A percentile compares a stretch with the other conserved stretches of the same genome.
phyloP scores from a whole-genome alignment of 495 filamentous ascomycete species.

The Neurospora sp. region DNA sequence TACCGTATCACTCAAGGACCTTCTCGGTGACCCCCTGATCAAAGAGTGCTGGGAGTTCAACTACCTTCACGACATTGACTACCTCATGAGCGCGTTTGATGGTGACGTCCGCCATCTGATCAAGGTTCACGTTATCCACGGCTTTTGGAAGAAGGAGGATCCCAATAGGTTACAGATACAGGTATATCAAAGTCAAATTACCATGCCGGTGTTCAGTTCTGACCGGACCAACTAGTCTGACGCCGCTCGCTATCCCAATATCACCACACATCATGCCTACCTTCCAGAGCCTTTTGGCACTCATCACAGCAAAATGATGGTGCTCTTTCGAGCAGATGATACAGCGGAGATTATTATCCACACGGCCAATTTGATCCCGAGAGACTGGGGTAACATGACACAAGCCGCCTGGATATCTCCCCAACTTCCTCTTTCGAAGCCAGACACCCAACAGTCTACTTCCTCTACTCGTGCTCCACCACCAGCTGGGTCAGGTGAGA shows the following conservation, averaged over 20 bases:
- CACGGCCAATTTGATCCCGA: constrained; percentile 78
- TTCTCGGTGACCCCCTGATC: constrained; percentile 75
- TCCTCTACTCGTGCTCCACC: neutral
- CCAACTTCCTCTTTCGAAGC: constrained; percentile 42
- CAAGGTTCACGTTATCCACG: constrained; percentile 70
- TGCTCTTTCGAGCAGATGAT: constrained; percentile 68
- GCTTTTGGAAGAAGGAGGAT: constrained; percentile 76
- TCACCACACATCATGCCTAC: constrained; percentile 61
- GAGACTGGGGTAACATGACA: constrained; percentile 82
- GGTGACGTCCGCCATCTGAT: constrained; percentile 54
- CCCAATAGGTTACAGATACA: constrained; percentile 47
- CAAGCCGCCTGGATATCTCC: constrained; percentile 80
- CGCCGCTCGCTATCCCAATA: constrained; percentile 53
- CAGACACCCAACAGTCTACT: neutral
- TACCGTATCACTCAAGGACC: constrained; percentile 55
- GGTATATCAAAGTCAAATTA: constrained; percentile 32
- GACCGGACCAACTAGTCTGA: neutral
- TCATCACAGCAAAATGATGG: constrained; percentile 73
- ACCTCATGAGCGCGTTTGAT: constrained; percentile 54
- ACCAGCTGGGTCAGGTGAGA: constrained; percentile 47
- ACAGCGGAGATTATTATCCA: constrained; percentile 74
- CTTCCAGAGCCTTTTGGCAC: constrained; percentile 85
- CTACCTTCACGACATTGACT: constrained; percentile 74
- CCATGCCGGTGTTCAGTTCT: neutral
- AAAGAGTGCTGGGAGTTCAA: constrained; percentile 87